Base-by-base conservation (phyloP, 306 rosid genomes). In the Lathyrus tuberosus region DNA sequence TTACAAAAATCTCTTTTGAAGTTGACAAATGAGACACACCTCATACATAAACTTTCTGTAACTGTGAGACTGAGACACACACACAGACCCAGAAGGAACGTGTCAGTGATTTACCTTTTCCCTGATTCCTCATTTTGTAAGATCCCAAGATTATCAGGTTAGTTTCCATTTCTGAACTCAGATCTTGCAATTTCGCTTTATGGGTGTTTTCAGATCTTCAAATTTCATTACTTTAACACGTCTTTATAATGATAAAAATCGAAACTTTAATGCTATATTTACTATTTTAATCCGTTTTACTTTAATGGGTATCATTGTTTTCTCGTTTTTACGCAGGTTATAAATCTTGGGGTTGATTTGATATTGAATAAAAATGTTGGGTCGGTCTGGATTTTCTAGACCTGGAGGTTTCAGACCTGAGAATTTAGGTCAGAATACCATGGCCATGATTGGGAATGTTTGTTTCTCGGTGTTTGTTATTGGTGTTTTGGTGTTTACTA, bases 361-460 rank as follows among this genome's bases (percentile, higher is more conserved):
- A 42, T 62, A 76, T 49, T 5, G 4, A 26, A 2, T 62, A 67
- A 40, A 18, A 42, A 83, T 83, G 84, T 54, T 76, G 88, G 90
- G 96, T 79, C 79, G 82, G 68, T 51, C 86, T 67, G 78, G 86
- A 26, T 75, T 87, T 48, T 75, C 91, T 57, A 82, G 99, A 74
- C 35, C 81, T 5, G 88, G 89, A 56, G 63, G 69, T 76, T 95
- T 95, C 82, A 69, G 96, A 83, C 92, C 96, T 0, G 96, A 91
- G 81, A 89, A 89, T 84, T 72, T 89, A 44, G 97, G 99, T 6
- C 96, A 84, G 65, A 84, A 84, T 75, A 94, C 89, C 1, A 82
- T 95, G 77, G 92, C 96, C 67, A 33, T 89, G 89, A 85, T 95
- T 78, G 88, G 97, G 40, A 95, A 91, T 69, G 93, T 95, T 35